These are phyloP conservation scores for Tolypocladium paradoxum DNA, from an alignment of 2,329 filamentous ascomycete species.

Conservation along the genomic window DNA sequence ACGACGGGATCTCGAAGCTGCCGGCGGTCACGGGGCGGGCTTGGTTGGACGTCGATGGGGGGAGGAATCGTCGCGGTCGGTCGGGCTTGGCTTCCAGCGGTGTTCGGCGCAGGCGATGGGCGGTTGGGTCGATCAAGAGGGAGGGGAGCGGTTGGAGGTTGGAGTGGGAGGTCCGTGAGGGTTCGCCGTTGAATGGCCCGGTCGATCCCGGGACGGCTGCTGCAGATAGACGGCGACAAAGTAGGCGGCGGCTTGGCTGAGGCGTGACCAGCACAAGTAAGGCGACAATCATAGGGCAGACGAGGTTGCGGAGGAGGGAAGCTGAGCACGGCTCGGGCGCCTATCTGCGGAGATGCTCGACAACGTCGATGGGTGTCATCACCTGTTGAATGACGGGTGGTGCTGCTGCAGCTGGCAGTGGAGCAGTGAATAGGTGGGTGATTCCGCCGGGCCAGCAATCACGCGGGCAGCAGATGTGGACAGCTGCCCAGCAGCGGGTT, in stretches of 20 bases:
- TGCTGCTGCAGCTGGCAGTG: neutral
- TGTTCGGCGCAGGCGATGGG: neutral
- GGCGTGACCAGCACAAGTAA: neutral
- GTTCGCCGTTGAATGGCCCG: neutral
- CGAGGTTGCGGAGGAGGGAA: neutral
- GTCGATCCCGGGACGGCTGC: neutral
- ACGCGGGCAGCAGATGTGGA: neutral
- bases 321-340: neutral
- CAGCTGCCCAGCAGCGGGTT: neutral
- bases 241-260: neutral
- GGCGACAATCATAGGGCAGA: neutral
- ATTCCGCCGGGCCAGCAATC: neutral
- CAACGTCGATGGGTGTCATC: conserved; percentile 1
- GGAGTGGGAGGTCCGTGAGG: neutral
- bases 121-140: neutral
- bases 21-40: neutral
- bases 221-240: neutral
- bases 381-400: neutral
- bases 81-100: neutral
- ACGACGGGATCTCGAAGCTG: neutral
- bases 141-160: neutral
- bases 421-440: neutral
- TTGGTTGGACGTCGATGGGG: neutral
- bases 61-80: neutral
- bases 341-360: conserved; percentile 2